A percentile compares a stretch with the other conserved stretches of the same genome.
Evolutionary conservation across 192 early-diverging fungal genomes (phyloP).

Genomic region (Phycomyces blakesleeanus): DNA sequence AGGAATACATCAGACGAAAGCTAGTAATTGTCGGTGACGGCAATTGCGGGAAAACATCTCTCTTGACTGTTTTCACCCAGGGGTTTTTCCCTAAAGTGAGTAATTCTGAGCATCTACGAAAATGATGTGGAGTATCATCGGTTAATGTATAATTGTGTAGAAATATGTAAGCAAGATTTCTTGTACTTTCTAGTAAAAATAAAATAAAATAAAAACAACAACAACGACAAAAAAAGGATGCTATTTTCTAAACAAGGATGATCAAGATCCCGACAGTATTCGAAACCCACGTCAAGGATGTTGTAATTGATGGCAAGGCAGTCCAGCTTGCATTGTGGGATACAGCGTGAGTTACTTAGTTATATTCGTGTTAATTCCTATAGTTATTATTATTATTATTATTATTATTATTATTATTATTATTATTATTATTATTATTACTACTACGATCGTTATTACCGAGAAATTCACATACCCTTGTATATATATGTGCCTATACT

Average conservation of each 20-base stretch:
- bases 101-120: background rate
- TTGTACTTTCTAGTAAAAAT: background rate
- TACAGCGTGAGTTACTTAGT: conserved; percentile 19
- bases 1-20: conserved; percentile 12
- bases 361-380: background rate
- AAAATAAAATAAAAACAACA: too few species aligned
- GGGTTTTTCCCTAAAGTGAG: conserved; percentile 81
- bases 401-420: too few species aligned
- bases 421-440: too few species aligned
- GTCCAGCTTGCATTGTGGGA: conserved; percentile 38
- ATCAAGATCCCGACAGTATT: conserved; percentile 34
- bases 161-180: background rate
- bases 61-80: conserved; percentile 73
- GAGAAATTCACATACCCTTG: background rate
- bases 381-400: too few species aligned
- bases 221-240: conserved; percentile 35
- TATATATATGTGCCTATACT: background rate
- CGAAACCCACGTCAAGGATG: conserved; percentile 34
- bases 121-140: background rate
- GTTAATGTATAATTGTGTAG: background rate
- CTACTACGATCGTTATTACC: too few species aligned
- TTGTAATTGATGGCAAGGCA: conserved; percentile 31
- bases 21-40: conserved; percentile 60
- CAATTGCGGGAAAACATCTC: conserved; percentile 78
- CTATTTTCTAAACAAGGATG: background rate